Conservation (phyloP, 1,284 basidiomycete species). For the Ganoderma lingzhi region DNA sequence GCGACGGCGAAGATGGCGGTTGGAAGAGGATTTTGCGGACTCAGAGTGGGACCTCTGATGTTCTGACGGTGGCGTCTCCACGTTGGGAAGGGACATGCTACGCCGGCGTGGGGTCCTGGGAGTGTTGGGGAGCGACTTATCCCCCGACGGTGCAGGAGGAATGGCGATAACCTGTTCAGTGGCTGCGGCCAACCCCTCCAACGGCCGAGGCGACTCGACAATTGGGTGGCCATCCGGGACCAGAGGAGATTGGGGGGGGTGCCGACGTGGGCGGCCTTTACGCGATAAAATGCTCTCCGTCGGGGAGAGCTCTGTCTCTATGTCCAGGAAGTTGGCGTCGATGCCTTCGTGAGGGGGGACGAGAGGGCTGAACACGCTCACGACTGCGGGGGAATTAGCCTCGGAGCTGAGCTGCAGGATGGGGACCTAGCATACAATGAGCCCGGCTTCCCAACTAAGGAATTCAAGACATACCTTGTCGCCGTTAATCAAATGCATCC, state of each 20-base stretch:
- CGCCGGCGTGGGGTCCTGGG: conserved; percentile 30
- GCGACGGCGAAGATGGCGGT: conserved; percentile 43
- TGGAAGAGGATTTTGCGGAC: conserved; percentile 26
- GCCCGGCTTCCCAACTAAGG: neutral
- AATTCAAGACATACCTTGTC: conserved; percentile 24
- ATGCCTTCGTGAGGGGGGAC: conserved; percentile 37
- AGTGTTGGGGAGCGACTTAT: conserved; percentile 25
- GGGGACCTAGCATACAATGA: conserved; percentile 20
- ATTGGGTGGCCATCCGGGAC: neutral
- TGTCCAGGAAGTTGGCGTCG: conserved; percentile 27
- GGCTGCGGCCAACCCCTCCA: neutral
- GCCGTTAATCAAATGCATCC: conserved; percentile 33
- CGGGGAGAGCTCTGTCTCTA: conserved; percentile 30
- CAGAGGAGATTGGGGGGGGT: conserved; percentile 40
- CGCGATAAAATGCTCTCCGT: conserved; percentile 16
- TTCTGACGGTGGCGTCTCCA: conserved; percentile 24
- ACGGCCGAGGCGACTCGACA: conserved; percentile 3
- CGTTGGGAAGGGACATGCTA: conserved; percentile 28
- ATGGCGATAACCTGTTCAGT: conserved; percentile 22
- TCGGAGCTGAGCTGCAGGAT: conserved; percentile 29
- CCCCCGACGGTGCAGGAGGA: conserved; percentile 25
- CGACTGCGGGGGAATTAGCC: conserved; percentile 11
- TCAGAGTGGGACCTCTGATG: conserved; percentile 30
- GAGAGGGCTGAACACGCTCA: conserved; percentile 31
- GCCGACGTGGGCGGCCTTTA: conserved; percentile 27